Percentiles rank a stretch among this genome's conserved stretches.
phyloP scores from a whole-genome alignment of 768 basidiomycete genomes.

The Russula earlei region DNA sequence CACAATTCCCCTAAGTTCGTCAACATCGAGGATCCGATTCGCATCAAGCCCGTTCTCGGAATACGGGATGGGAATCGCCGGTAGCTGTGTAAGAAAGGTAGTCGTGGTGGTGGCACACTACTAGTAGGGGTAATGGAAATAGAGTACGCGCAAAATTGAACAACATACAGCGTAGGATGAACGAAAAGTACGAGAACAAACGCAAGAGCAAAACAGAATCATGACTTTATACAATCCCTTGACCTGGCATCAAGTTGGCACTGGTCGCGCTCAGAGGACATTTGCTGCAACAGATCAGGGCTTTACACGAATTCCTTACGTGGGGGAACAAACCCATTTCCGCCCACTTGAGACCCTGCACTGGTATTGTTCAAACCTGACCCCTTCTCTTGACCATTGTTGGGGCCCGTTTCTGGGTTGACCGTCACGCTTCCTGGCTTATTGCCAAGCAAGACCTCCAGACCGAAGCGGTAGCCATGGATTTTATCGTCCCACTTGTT shows the following conservation, averaged over 20 bases:
- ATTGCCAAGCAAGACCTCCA: constrained; percentile 43
- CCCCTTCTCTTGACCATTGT: background rate
- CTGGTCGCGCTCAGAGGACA: background rate
- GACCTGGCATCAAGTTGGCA: background rate
- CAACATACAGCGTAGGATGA: background rate
- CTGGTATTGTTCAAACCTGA: background rate
- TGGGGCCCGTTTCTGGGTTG: background rate
- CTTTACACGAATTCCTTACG: background rate
- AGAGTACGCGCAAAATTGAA: too few species aligned
- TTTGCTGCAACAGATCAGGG: background rate
- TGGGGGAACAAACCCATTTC: background rate
- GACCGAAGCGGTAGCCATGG: constrained; percentile 29
- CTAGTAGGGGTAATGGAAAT: background rate
- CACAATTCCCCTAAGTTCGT: too few species aligned
- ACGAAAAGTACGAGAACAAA: background rate
- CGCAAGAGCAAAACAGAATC: background rate
- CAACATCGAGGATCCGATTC: background rate
- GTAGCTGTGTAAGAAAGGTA: background rate
- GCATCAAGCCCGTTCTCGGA: background rate
- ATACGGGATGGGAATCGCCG: background rate
- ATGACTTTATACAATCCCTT: background rate
- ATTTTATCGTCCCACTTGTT: constrained; percentile 29
- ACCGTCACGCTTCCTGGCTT: constrained; percentile 15
- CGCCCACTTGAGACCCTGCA: background rate
- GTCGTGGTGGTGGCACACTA: background rate